Conservation (phyloP, 2,329 filamentous ascomycete species). For the Botrytis elliptica region DNA sequence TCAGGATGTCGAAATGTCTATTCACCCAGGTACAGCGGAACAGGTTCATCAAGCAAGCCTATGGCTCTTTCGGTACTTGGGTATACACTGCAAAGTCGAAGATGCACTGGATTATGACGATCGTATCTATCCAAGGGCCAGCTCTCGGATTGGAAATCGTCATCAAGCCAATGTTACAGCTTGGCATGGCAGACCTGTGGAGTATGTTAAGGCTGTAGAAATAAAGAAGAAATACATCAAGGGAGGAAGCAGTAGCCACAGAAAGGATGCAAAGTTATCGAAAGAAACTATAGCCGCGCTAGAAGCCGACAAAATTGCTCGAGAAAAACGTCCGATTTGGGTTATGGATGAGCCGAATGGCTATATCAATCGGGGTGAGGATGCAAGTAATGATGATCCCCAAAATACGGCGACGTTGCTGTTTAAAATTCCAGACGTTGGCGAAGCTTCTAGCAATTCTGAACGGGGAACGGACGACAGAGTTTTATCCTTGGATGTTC, state of each 20-base stretch:
- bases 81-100: constrained; percentile 91
- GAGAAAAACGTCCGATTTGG: constrained; percentile 86
- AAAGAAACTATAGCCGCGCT: constrained; percentile 78
- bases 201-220: constrained; percentile 85
- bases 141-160: constrained; percentile 84
- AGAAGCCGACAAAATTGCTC: constrained; percentile 77
- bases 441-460: constrained; percentile 45
- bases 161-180: constrained; percentile 84
- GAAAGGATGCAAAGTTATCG: constrained; percentile 72
- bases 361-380: constrained; percentile 81
- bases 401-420: constrained; percentile 71
- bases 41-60: constrained; percentile 90
- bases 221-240: constrained; percentile 75
- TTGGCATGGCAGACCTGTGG: constrained; percentile 85
- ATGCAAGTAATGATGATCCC: constrained; percentile 66
- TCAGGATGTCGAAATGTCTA: constrained; percentile 54
- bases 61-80: constrained; percentile 95
- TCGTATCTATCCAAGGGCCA: constrained; percentile 92
- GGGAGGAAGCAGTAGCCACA: constrained; percentile 51
- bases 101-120: constrained; percentile 97
- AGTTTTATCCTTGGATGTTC: constrained; percentile 35
- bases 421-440: constrained; percentile 70
- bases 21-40: constrained; percentile 68
- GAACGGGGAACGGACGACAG: constrained; percentile 39
- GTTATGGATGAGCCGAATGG: constrained; percentile 87